Percentiles rank a stretch among this genome's conserved stretches.
phyloP scores from a whole-genome alignment of 129 eudicot genomes.

The Helianthus tuberosus region DNA sequence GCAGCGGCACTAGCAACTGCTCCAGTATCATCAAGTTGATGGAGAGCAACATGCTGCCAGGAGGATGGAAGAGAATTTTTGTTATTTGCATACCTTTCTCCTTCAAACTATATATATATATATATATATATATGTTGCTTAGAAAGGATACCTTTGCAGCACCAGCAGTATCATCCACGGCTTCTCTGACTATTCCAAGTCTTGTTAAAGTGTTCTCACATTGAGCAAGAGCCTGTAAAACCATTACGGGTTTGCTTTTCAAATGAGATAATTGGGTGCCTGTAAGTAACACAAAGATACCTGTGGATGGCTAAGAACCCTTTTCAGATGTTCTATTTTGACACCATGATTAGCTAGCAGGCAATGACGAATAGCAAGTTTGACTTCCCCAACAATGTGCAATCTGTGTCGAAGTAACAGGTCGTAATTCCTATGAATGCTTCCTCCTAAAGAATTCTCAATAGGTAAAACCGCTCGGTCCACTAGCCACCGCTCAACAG shows the following conservation, averaged over 20 bases:
- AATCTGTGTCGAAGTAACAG: constrained; percentile 79
- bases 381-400: constrained; percentile 98
- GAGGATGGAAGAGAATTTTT: too few relatives aligned
- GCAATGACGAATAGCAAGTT: constrained; percentile 86
- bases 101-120: neutral
- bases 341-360: constrained; percentile 91
- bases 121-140: too few relatives aligned
- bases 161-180: constrained; percentile 98
- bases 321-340: constrained; percentile 61
- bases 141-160: constrained; percentile 79
- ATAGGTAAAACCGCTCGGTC: constrained; percentile 99
- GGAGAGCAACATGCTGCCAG: constrained; percentile 70
- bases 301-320: constrained; percentile 99
- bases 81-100: neutral
- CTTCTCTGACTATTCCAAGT: constrained; percentile 89
- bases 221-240: constrained; percentile 93
- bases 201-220: constrained; percentile 89
- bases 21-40: constrained; percentile 77
- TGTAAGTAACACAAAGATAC: constrained; percentile 12
- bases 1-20: constrained; percentile 95
- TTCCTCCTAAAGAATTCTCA: constrained; percentile 96
- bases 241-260: constrained; percentile 6
- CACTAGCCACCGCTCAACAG: constrained; percentile 94
- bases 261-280: neutral
- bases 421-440: constrained; percentile 96